Base-by-base conservation (phyloP, 2,329 filamentous ascomycete species). In the Alternaria consortialis region DNA sequence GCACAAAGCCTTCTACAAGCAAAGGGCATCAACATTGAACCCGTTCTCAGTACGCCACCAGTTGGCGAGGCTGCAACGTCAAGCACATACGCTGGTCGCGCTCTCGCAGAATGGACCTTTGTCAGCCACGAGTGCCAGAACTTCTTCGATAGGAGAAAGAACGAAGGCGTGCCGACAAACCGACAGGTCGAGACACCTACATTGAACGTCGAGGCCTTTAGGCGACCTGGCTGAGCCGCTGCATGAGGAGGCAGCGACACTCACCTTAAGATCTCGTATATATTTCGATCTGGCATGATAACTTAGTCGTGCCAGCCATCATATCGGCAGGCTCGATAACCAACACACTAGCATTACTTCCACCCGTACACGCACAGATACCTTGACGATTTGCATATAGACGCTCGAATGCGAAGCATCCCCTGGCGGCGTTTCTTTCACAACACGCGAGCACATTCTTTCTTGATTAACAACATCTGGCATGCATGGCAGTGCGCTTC, bases 101-200 rank as follows among this genome's bases (percentile, higher is more conserved):
- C 92, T 0, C 82, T 95, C 44, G 91, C 91, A 0, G 92, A 95
- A 77, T 95, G 92, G 92, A 84, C 85, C 20, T 81, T 91, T 17
- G 86, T 94, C 20, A 87, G 93, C 15, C 86, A 87, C 57, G 92
- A 95, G 75, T 92, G 89, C 80, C 92, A 94, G 79, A 91, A 88
- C 72, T 95, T 94, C 77, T 87, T 93, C 32, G 91, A 94, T 60
- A 84, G 91, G 46, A 85, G 92, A 56, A 88, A 88, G 53, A 87
- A 88, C 47, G 92, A 95, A 74, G 91, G 91, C 44, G 86, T 93
- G 9, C 84, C 86, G 2, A 82, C 82, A 0, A 85, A 92, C 61
- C 83, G 81, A 66, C 87, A 89, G 43, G 88, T 94, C 42, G 91
- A 94, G 77, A 88, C 90, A 42, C 89, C 89, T 2, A 83, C 81